A percentile compares a stretch with the other conserved stretches of the same genome.
Conservation (phyloP, 1,284 basidiomycete genomes). For the Moesziomyces globuligerus region DNA sequence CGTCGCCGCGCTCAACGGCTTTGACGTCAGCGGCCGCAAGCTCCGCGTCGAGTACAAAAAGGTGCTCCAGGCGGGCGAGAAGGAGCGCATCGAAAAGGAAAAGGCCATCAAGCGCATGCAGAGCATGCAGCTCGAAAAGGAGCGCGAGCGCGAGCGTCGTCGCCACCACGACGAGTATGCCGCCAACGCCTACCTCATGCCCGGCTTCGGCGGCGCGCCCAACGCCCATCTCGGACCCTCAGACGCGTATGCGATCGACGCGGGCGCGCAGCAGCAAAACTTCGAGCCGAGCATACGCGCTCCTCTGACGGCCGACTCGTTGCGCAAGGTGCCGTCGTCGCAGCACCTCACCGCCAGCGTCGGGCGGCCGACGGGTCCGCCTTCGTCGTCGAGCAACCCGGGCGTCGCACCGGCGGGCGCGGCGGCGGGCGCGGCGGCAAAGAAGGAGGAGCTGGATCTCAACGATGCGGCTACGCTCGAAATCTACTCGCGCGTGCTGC, state of each 20-base stretch:
- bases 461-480: constrained; percentile 95
- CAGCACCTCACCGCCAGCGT: constrained; percentile 20
- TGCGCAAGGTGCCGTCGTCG: constrained; percentile 43
- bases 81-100: constrained; percentile 97
- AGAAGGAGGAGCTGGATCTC: constrained; percentile 76
- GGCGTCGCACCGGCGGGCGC: constrained; percentile 70
- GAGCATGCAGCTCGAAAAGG: constrained; percentile 62
- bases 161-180: constrained; percentile 52
- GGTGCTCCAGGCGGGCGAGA: constrained; percentile 97
- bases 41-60: constrained; percentile 99
- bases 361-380: constrained; percentile 27
- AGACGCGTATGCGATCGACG: background rate
- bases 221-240: constrained; percentile 21
- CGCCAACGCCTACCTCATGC: constrained; percentile 46
- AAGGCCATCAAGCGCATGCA: constrained; percentile 98
- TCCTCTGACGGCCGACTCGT: constrained; percentile 50
- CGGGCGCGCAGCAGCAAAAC: constrained; percentile 8
- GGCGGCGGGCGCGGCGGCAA: constrained; percentile 70
- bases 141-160: constrained; percentile 53
- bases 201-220: constrained; percentile 17
- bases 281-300: constrained; percentile 17
- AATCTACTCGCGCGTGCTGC: constrained; percentile 93
- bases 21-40: constrained; percentile 95
- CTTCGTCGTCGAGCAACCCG: constrained; percentile 38
- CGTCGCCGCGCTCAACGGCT: constrained; percentile 89